Percentiles rank a stretch among this genome's conserved stretches.
Evolutionary conservation across 768 basidiomycete genomes (phyloP).

Genomic region (Daedaleopsis sinensis): DNA sequence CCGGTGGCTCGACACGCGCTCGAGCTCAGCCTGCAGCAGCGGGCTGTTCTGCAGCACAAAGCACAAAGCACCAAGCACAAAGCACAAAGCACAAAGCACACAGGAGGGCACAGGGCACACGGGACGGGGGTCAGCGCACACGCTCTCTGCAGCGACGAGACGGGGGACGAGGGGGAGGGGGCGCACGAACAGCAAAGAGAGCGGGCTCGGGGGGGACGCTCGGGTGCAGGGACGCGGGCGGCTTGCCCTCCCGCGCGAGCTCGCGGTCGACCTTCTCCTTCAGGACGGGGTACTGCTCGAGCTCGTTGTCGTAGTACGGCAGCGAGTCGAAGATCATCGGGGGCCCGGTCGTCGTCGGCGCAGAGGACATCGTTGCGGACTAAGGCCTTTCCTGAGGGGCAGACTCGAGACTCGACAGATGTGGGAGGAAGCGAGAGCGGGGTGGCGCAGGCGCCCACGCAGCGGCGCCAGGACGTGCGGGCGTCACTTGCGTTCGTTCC

Average conservation of each 20-base stretch:
- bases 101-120: too few relatives aligned
- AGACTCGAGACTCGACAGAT: background rate
- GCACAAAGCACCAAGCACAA: too few relatives aligned
- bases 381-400: too few relatives aligned
- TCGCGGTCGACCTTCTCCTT: slow-evolving; percentile 79
- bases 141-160: background rate
- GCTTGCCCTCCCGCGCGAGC: slow-evolving; percentile 66
- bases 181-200: slow-evolving; percentile 67
- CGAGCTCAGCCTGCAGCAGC: slow-evolving; percentile 70
- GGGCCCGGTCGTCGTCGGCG: slow-evolving; percentile 10
- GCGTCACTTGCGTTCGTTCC: slow-evolving; percentile 8
- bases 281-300: slow-evolving; percentile 72
- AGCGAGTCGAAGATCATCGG: slow-evolving; percentile 75
- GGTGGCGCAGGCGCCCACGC: slow-evolving; percentile 11
- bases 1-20: slow-evolving; percentile 70
- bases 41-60: slow-evolving; percentile 57
- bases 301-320: slow-evolving; percentile 94
- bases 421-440: slow-evolving; percentile 15
- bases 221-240: slow-evolving; percentile 66
- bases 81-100: too few relatives aligned
- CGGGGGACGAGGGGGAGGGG: background rate
- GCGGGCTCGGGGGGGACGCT: slow-evolving; percentile 65
- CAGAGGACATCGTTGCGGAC: slow-evolving; percentile 23
- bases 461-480: slow-evolving; percentile 11
- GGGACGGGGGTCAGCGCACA: slow-evolving; percentile 6